These are phyloP conservation scores for Penicillium sp. DNA, from an alignment of 2,329 filamentous ascomycete species.

Conservation along the genomic window DNA sequence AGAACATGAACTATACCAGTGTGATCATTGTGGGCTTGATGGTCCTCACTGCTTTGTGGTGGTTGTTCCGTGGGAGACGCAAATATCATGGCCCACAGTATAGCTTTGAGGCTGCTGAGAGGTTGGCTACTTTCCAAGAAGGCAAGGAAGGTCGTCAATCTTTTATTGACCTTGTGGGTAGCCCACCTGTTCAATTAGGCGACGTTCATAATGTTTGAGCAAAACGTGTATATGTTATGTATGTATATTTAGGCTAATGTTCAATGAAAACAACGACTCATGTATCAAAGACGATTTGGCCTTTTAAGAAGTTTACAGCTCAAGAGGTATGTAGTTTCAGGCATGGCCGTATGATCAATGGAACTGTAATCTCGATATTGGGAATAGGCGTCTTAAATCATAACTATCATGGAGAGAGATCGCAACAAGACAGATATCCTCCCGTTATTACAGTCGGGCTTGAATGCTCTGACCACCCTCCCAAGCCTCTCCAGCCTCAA, in stretches of 20 bases:
- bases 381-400: conserved; percentile 12
- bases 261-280: not conserved
- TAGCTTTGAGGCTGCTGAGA: conserved; percentile 54
- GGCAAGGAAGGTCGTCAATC: conserved; percentile 17
- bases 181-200: not conserved
- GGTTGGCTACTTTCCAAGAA: conserved; percentile 47
- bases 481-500: conserved; percentile 75
- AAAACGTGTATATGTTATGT: too few relatives aligned
- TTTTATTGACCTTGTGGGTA: conserved; percentile 15
- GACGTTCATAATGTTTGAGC: too few relatives aligned
- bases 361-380: not conserved
- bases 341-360: not conserved
- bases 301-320: not conserved
- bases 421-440: not conserved
- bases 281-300: not conserved
- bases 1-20: conserved; percentile 55
- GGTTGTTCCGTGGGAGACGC: conserved; percentile 31
- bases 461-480: conserved; percentile 62
- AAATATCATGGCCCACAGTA: conserved; percentile 39
- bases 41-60: conserved; percentile 35
- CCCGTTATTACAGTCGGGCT: conserved; percentile 31
- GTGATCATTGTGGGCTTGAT: conserved; percentile 41
- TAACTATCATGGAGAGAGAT: conserved; percentile 9
- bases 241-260: too few relatives aligned
- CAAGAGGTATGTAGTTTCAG: not conserved